Evolutionary conservation across 176 grass and related monocot genomes (phyloP), one percentile per base, ranked within the genome.

Genomic region (Otatea glauca): DNA sequence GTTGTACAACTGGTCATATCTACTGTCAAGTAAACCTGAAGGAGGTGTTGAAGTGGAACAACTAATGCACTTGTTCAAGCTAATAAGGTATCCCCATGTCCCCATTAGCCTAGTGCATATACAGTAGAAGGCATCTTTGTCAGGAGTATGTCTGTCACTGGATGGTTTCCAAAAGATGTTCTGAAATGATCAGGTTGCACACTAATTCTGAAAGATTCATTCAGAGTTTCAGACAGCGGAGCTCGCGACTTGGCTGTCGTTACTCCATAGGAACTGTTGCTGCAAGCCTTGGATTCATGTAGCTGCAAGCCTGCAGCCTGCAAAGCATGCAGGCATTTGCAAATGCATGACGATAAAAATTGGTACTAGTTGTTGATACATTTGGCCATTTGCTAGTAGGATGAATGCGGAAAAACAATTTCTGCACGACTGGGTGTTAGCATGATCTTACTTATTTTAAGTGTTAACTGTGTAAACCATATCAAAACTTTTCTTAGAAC

Each of bases 261-360:
- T 34, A 50, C 21, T 62, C 41, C 41, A 65, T 68, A 35, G 7
- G 13, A 35, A 35, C 44, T 29, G 29, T 29, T 29, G 29, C 29
- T 29, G 10, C 60, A 32, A 18, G 18, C 66, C 70, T 59, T 79
- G 49, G 58, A 79, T 45, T 35, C 56, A 53, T 54, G 23, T 45
- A 44, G 55, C 21, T 63, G 20, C 32, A 41, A 72, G 32, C 43
- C 54, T 72, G 54, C 24, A 72, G 49, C 55, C 79, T 83, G 63
- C n/a, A n/a, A n/a, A n/a, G n/a, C n/a, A n/a, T n/a, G n/a, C 68
- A 83, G 25, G 39, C 25, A 72, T 80, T 39, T 68, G 18, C 45
- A 53, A 12, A 25, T 17, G 59, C 13, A 9, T 80, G 14, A 44
- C 0, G 49, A 1, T 48, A 9, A 56, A 11, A 60, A 21, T 48